Base-by-base conservation (phyloP, 176 grass and related monocot genomes). In the Aegilops tauschii region DNA sequence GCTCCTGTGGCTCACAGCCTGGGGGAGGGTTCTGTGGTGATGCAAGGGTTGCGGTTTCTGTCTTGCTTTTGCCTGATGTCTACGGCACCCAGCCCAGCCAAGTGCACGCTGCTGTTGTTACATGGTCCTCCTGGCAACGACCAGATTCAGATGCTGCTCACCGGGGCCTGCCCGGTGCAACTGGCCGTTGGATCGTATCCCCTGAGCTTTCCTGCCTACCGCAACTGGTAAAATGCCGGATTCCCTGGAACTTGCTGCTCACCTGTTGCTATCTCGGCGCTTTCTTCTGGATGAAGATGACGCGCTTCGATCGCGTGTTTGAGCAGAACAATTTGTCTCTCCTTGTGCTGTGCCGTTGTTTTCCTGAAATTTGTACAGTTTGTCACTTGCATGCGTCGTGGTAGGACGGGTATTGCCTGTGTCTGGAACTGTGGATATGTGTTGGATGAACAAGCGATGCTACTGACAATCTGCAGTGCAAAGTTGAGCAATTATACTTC, bases 111-210 rank as follows among this genome's bases (percentile, higher is more conserved):
- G 35, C 5, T 45, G 73, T 14, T 83, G 80, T n/a, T 83, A 12
- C 74, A 87, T 66, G 84, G 89, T 80, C 89, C 81, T 80, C 89
- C 81, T 29, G 42, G 27, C 72, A 29, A 17, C 56, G 56, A 67
- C 8, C 18, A 8, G 6, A 21, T 58, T 18, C 71, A 87, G 80
- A 90, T 90, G 89, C 18, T 82, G 5, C 23, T 35, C 12, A 47
- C 44, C 44, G 44, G 72, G 34, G 11, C 31, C 68, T 42, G 13
- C 36, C 14, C 17, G 6, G 10, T 62, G 36, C 80, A 83, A 83
- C n/a, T 88, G 27, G 73, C 13, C 61, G 50, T 71, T 68, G 63
- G 72, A 86, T 86, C 65, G 54, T 79, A 79, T 83, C 65, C 78
- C 59, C 30, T 34, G 52, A 34, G 31, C 31, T 83, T 54, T 56